Base-by-base conservation (phyloP, 352 stramenopile species). In the Halophytophthora batemanensis region DNA sequence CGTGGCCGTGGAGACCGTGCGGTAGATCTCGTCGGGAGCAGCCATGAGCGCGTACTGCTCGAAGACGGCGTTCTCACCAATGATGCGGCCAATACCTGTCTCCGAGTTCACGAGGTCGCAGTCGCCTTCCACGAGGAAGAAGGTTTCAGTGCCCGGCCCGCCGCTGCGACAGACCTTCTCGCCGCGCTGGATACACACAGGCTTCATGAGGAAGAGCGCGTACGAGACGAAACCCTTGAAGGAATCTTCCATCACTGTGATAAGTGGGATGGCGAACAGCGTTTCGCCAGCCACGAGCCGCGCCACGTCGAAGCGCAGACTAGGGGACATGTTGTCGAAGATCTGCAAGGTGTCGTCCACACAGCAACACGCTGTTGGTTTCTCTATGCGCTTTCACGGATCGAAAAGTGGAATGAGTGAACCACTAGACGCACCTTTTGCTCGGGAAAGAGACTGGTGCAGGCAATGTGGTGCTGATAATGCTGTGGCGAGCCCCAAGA, bases 151-250 rank as follows among this genome's bases (percentile, higher is more conserved):
- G 19, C 83, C 81, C 6, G 83, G 81, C 13, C 71, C 81, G 8
- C 76, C 80, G 13, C 69, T 81, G 23, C 74, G 81, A 61, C 83
- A 94, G 2, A 94, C 76, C 28, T 80, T 87, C 53, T 94, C 83
- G 18, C 69, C 71, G 21, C 68, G 73, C 17, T 74, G 52, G 36
- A 92, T 86, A 43, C 64, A 90, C 44, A 92, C 54, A 3, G 83
- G 83, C 42, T 88, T 84, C 63, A 94, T 64, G 17, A 87, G 61
- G 41, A 94, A 94, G 12, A 94, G 66, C 12, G 80, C 80, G 39
- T 92, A 94, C 13, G 79, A 91, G n/a, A 94, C 83, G 39, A 94
- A 94, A 2, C 83, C 83, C 48, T 94, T 94, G 50, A 92, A 92
- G n/a, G 75, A 69, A 44, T 90, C 82, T 29, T 94, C 83, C 81